Base-by-base conservation (phyloP, 2,329 filamentous ascomycete genomes). In the Pleurostoma richardsiae region DNA sequence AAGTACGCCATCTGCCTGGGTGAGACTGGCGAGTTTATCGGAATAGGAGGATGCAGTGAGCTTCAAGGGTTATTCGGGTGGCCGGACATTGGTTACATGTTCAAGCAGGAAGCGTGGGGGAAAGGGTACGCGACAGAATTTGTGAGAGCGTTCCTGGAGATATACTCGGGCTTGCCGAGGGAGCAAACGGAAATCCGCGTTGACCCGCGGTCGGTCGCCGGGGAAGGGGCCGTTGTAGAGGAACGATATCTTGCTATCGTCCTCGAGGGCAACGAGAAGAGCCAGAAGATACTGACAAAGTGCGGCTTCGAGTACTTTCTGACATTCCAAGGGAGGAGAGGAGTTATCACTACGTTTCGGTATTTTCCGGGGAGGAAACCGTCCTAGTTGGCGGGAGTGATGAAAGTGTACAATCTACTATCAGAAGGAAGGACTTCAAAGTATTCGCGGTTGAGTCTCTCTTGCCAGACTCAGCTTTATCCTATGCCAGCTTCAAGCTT, bases 331-430 rank as follows among this genome's bases (percentile, higher is more conserved):
- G 33, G 33, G 8, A 8, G 33, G 33, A 36, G 33, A 36, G 8
- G 33, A 8, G n/a, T n/a, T 8, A 36, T 36, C 51, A 49, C 48
- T n/a, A 41, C 52, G 11, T 60, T 52, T 46, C 49, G 57, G 43
- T 58, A 52, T 33, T 55, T 57, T 30, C 53, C 55, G 19, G 19
- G 19, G 19, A 19, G 19, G 19, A 19, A 19, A 19, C 19, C 19
- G 19, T 19, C 19, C 19, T 19, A 19, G 19, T 19, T 19, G 19
- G 19, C 19, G 19, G 19, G 19, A 19, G 19, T 19, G 19, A 19
- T 19, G 19, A 19, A 19, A 19, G 19, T 19, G 19, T 19, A 19
- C 19, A 19, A 19, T 19, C 19, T 19, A 19, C 19, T 19, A 19
- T 19, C 19, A 19, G 19, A 19, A 19, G 19, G 19, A 19, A 19